phyloP scores from a whole-genome alignment of 2,329 filamentous ascomycete genomes.

The Chalaropsis ovoidea region DNA sequence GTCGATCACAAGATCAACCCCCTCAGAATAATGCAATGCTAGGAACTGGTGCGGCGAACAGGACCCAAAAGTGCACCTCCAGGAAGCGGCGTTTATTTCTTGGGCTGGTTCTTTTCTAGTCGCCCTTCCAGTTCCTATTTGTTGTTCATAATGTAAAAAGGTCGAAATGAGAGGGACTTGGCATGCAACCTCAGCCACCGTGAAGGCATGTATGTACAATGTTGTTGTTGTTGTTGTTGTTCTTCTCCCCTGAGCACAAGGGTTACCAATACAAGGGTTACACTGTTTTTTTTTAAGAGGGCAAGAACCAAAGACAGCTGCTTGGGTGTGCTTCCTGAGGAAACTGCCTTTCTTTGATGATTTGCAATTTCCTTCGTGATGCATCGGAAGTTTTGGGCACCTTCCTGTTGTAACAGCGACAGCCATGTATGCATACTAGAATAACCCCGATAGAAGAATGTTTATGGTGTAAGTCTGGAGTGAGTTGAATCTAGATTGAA shows the following conservation, averaged over 20 bases:
- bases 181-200: not conserved
- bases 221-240: too few relatives aligned
- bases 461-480: not conserved
- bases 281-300: not conserved
- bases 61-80: not conserved
- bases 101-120: not conserved
- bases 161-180: not conserved
- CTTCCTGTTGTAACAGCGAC: not conserved
- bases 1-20: slow-evolving; percentile 11
- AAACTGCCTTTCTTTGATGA: not conserved
- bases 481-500: not conserved
- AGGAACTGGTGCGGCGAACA: not conserved
- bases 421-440: not conserved
- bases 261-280: not conserved
- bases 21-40: not conserved
- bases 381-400: too few relatives aligned
- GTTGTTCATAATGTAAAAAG: slow-evolving; percentile 2
- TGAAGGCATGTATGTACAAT: not conserved
- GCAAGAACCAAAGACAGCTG: not conserved
- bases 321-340: not conserved
- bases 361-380: not conserved
- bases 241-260: not conserved
- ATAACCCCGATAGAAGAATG: not conserved
- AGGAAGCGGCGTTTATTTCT: not conserved
- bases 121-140: not conserved